Conservation (phyloP, 2,329 filamentous ascomycete species). For the Metarhizium album region DNA sequence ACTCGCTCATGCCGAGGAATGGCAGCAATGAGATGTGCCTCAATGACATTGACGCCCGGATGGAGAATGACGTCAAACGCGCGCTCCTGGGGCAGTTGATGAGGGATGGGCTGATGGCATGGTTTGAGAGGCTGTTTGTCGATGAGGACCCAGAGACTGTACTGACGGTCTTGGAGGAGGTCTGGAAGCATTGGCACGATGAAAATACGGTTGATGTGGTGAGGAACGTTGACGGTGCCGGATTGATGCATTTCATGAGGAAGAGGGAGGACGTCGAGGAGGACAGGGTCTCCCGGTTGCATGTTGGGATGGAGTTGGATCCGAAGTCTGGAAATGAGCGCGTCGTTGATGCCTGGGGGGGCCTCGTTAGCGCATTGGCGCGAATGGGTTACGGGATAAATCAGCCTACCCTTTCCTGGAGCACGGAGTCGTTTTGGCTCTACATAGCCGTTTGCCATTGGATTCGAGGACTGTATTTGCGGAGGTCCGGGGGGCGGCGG, state of each 20-base stretch:
- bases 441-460: slow-evolving; percentile 20
- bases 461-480: slow-evolving; percentile 14
- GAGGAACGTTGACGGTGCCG: slow-evolving; percentile 58
- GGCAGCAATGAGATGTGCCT: slow-evolving; percentile 66
- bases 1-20: slow-evolving; percentile 49
- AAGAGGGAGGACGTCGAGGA: slow-evolving; percentile 55
- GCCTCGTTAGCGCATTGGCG: slow-evolving; percentile 13
- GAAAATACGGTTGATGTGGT: slow-evolving; percentile 59
- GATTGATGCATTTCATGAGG: slow-evolving; percentile 58
- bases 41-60: slow-evolving; percentile 65
- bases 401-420: slow-evolving; percentile 30
- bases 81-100: slow-evolving; percentile 49
- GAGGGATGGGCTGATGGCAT: slow-evolving; percentile 35
- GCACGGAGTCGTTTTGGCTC: slow-evolving; percentile 28
- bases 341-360: slow-evolving; percentile 39
- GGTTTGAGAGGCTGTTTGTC: slow-evolving; percentile 53
- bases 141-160: slow-evolving; percentile 64
- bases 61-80: slow-evolving; percentile 65
- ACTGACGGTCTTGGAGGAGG: slow-evolving; percentile 54
- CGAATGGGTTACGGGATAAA: not conserved
- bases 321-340: slow-evolving; percentile 56
- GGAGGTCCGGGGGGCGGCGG: slow-evolving; percentile 12
- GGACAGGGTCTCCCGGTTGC: slow-evolving; percentile 48
- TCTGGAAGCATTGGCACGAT: slow-evolving; percentile 56
- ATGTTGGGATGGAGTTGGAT: slow-evolving; percentile 59